phyloP scores from a whole-genome alignment of 495 filamentous ascomycete species.

The Trichocladium uniseriatum region DNA sequence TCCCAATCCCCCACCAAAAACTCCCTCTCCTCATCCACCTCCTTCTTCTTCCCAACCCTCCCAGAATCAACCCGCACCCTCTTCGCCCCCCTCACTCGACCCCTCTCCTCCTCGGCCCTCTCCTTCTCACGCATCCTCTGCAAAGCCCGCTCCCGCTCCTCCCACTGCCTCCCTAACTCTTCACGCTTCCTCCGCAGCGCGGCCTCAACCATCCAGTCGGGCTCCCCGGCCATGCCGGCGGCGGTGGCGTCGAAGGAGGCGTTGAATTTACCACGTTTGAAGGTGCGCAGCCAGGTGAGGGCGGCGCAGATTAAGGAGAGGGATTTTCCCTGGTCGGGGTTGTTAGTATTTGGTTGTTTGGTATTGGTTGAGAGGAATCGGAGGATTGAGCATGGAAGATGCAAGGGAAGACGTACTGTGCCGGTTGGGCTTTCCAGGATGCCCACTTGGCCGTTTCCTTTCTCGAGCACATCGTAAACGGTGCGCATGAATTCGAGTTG shows the following conservation, averaged over 20 bases:
- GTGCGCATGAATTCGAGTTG: constrained; percentile 85
- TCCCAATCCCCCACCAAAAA: constrained; percentile 77
- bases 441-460: constrained; percentile 66
- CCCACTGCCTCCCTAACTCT: constrained; percentile 52
- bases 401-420: constrained; percentile 36
- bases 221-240: constrained; percentile 58
- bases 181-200: constrained; percentile 56
- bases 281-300: constrained; percentile 84
- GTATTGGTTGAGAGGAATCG: not conserved
- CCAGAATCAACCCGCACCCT: constrained; percentile 17
- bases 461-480: constrained; percentile 71
- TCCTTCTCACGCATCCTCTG: constrained; percentile 59
- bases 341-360: not conserved
- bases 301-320: constrained; percentile 88
- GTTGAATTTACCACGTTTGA: constrained; percentile 61
- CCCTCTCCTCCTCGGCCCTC: constrained; percentile 36
- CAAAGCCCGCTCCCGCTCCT: not conserved
- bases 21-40: constrained; percentile 53
- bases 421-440: constrained; percentile 93
- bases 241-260: constrained; percentile 26
- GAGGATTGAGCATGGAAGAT: no score
- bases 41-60: constrained; percentile 18
- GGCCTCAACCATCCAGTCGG: constrained; percentile 80
- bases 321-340: constrained; percentile 69
- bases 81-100: constrained; percentile 23